Base-by-base conservation (phyloP, 208 protist genomes). In the Leishmania arabica region DNA sequence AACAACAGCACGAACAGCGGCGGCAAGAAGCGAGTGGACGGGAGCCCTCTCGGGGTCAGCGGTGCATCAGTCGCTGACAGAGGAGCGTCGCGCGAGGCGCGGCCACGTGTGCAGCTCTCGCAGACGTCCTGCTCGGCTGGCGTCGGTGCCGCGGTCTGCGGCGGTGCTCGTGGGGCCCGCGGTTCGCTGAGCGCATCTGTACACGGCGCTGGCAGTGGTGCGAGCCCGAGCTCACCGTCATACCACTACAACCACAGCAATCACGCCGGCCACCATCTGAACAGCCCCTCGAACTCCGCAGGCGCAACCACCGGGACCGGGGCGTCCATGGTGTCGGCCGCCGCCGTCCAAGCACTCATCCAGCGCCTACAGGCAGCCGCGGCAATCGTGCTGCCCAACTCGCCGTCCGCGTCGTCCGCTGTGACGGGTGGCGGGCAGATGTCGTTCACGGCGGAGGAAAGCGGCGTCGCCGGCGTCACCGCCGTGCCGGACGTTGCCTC, bases 21-120 rank as follows among this genome's bases (percentile, higher is more conserved):
- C 7, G 56, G 75, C 54, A 42, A 69, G 65, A 66, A 51, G 9
- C 40, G 51, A 73, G 24, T 31, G 34, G 76, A 76, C 21, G 69
- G 75, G 27, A 78, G 75, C 42, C 75, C 69, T 42, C 60, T 58
- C 54, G 68, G 40, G 56, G 58, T 31, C 51, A 75, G 62, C 69
- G 40, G 79, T 75, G n/a, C 54, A 21, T 54, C 62, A 3, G 71
- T 15, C 34, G 53, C 54, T n/a, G 24, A 7, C 45, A 37, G 13
- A 56, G 81, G 27, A 21, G 40, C 34, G 0, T 40, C 47, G 31
- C 75, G 81, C 31, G 81, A 84, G 56, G 56, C 49, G 15, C 81
- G 81, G n/a, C 81, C 81, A 37, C 75, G 76, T 19, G 76, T 84
- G 47, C 81, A 84, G 81, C 68, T 84, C 40, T 84, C 75, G 9